These are phyloP conservation scores for Solanum chaucha DNA, from an alignment of 257 asterid genomes.

Conservation along the genomic window DNA sequence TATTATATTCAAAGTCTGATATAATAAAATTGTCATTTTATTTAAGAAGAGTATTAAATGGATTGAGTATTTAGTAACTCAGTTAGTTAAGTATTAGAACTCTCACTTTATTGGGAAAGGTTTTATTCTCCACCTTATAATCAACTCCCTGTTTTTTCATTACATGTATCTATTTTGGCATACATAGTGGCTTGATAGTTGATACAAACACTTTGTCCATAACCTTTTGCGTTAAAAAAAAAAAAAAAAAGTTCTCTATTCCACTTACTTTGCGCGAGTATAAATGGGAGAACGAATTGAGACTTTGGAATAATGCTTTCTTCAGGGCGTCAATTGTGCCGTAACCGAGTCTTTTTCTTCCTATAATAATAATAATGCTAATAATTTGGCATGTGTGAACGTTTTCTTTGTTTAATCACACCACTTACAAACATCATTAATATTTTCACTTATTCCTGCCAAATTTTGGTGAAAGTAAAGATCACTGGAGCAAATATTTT, in stretches of 20 bases:
- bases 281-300: neutral
- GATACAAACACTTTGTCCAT: neutral
- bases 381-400: neutral
- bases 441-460: neutral
- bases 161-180: neutral
- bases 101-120: neutral
- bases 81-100: too few species aligned
- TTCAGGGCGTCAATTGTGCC: neutral
- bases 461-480: neutral
- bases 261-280: neutral
- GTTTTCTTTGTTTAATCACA: neutral
- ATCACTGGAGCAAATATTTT: neutral
- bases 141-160: neutral
- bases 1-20: too few species aligned
- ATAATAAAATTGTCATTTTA: neutral
- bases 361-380: neutral
- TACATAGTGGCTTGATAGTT: neutral
- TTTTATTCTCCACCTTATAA: too few species aligned
- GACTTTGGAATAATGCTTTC: neutral
- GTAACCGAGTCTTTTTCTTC: neutral
- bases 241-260: too few species aligned
- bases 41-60: neutral
- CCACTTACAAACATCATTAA: neutral
- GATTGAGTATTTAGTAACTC: too few species aligned
- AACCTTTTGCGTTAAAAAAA: neutral